Conservation (phyloP, 1,139 yeast species). For the Candida buenavistaensis region DNA sequence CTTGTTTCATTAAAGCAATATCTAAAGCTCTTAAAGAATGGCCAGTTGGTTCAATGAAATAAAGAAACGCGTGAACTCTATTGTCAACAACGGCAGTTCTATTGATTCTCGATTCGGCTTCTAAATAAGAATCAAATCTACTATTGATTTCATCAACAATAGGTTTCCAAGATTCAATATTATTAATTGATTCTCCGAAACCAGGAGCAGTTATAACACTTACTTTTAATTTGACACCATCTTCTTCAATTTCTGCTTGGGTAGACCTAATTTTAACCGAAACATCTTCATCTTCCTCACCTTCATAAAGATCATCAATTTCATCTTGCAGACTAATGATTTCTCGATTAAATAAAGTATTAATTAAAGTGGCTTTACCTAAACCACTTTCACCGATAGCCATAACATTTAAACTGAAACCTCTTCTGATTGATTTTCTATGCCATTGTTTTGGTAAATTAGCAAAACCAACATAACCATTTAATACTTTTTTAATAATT, state of each 20-base stretch:
- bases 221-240: constrained; percentile 83
- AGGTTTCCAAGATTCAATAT: constrained; percentile 89
- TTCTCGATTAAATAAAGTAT: constrained; percentile 84
- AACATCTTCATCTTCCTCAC: constrained; percentile 24
- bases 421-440: constrained; percentile 88
- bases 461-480: constrained; percentile 96
- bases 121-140: constrained; percentile 86
- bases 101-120: constrained; percentile 83
- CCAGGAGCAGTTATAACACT: constrained; percentile 92
- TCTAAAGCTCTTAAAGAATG: constrained; percentile 90
- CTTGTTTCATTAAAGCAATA: constrained; percentile 81
- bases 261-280: constrained; percentile 65
- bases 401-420: constrained; percentile 87
- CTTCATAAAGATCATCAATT: constrained; percentile 16
- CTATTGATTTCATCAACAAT: constrained; percentile 85
- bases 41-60: constrained; percentile 96
- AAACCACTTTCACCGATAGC: constrained; percentile 91
- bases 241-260: constrained; percentile 81
- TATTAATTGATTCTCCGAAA: constrained; percentile 89
- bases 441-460: constrained; percentile 99
- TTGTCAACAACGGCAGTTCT: constrained; percentile 73
- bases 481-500: constrained; percentile 77
- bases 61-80: constrained; percentile 83
- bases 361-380: constrained; percentile 91
- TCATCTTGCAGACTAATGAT: constrained; percentile 40